Conservation (phyloP, 129 eudicot genomes). For the Glebionis coronaria region DNA sequence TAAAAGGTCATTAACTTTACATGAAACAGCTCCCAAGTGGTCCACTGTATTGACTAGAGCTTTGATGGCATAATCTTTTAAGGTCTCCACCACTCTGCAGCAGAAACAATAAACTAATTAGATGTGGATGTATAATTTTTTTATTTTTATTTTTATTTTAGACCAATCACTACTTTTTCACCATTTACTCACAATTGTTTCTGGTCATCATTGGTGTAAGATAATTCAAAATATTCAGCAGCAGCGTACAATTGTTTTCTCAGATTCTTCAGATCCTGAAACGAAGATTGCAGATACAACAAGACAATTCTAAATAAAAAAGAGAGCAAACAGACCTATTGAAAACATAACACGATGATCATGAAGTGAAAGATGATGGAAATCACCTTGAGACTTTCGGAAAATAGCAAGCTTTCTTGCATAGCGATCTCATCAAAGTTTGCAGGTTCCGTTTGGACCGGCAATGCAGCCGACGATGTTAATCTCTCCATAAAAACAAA, state of each 20-base stretch:
- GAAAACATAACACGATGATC: background rate
- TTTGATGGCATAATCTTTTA: constrained; percentile 81
- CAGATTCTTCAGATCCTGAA: constrained; percentile 87
- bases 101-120: background rate
- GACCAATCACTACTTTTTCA: constrained; percentile 4
- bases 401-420: constrained; percentile 80
- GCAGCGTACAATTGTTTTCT: constrained; percentile 82
- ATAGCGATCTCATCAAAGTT: constrained; percentile 80
- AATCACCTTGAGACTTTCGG: constrained; percentile 74
- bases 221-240: constrained; percentile 84
- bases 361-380: background rate
- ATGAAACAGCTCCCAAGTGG: constrained; percentile 88
- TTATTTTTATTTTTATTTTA: too few species aligned
- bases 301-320: background rate
- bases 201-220: constrained; percentile 80
- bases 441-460: background rate
- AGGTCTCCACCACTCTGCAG: constrained; percentile 46
- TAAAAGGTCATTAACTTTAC: constrained; percentile 61
- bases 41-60: constrained; percentile 88
- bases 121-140: too few species aligned
- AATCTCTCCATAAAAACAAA: constrained; percentile 47
- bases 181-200: constrained; percentile 66
- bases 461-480: constrained; percentile 35
- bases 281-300: constrained; percentile 1
- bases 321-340: background rate